These are phyloP conservation scores for Zygotorulaspora danielsina DNA, from an alignment of 805 yeast genomes.

Conservation along the genomic window DNA sequence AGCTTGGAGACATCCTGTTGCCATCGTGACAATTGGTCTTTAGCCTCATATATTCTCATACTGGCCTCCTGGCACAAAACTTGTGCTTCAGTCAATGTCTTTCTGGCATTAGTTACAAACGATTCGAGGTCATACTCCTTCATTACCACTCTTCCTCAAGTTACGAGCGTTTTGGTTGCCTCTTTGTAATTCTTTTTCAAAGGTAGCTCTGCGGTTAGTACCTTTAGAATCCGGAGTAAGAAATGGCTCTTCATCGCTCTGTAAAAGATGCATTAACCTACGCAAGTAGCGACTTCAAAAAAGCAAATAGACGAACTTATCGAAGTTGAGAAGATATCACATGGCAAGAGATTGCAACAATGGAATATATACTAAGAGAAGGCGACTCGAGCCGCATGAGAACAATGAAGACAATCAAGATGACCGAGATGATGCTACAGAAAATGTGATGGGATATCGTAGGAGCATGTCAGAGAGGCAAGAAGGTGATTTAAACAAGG, in stretches of 20 bases:
- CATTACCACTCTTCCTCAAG: slow-evolving; percentile 1
- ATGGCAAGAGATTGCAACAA: too few relatives aligned
- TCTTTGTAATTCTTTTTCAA: background rate
- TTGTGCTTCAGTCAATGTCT: slow-evolving; percentile 46
- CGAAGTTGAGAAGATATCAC: too few relatives aligned
- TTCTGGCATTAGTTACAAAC: slow-evolving; percentile 47
- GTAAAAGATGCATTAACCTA: too few relatives aligned
- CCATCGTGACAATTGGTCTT: slow-evolving; percentile 37
- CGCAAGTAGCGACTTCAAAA: too few relatives aligned
- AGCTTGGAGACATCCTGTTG: slow-evolving; percentile 42
- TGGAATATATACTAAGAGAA: slow-evolving; percentile 6
- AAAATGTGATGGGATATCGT: background rate
- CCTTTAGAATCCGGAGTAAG: too few relatives aligned
- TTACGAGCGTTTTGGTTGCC: background rate
- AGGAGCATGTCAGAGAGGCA: background rate
- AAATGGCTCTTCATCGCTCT: too few relatives aligned
- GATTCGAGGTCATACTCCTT: slow-evolving; percentile 15
- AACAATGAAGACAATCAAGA: slow-evolving; percentile 24
- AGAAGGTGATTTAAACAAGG: background rate
- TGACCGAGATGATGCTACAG: slow-evolving; percentile 10
- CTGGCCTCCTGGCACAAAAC: slow-evolving; percentile 50
- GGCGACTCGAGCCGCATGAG: slow-evolving; percentile 12
- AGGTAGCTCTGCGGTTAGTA: too few relatives aligned
- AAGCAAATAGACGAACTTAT: too few relatives aligned
- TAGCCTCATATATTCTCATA: slow-evolving; percentile 36